Evolutionary conservation across 2,329 filamentous ascomycete species (phyloP), one percentile per base, ranked within the genome.

Genomic region (Aspergillus terreus): DNA sequence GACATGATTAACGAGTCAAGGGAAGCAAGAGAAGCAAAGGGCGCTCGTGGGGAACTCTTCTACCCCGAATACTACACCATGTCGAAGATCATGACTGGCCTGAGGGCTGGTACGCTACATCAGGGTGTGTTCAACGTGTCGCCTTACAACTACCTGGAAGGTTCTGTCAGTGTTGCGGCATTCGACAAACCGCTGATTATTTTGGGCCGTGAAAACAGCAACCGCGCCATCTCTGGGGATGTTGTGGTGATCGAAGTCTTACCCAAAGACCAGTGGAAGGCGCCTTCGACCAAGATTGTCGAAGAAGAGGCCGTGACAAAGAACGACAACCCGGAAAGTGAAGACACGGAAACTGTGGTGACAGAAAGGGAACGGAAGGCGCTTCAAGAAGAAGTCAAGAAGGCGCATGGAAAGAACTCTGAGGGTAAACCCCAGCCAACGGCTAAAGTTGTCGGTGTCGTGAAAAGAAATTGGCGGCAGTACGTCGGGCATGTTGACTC

Each of bases 381-480:
- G 14, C 76, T 99, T 36, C 90, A 96, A 67, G 92, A 97, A 57
- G 90, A 96, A 68, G 94, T 92, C 27, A 94, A 87, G 74, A 87
- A 85, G 66, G 87, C 86, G 0, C 92, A 97, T 62, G 87, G 84
- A 47, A 86, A 87, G 65, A 83, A 78, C 49, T 81, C 82, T 0
- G 91, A 96, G 71, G 86, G 86, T 42, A 83, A 84, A 46, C 84
- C 90, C 2, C 91, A 96, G 63, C 94, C 94, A 6, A 97, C 94
- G 6, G 94, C 92, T 23, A 89, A 83, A 67, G 88, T 99, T 11
- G 90, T 97, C 6, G 94, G 94, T 44, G 81, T 97, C 21, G 83
- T 96, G 67, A 96, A 95, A 74, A 84, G 94, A 47, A 97, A 97
- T 70, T 99, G 94, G 94, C 83, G 94, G 54, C 95, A 97, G 71